Percentiles rank a stretch among this genome's conserved stretches.
Conservation (phyloP, 306 rosid species). For the Astragalus membranaceus region DNA sequence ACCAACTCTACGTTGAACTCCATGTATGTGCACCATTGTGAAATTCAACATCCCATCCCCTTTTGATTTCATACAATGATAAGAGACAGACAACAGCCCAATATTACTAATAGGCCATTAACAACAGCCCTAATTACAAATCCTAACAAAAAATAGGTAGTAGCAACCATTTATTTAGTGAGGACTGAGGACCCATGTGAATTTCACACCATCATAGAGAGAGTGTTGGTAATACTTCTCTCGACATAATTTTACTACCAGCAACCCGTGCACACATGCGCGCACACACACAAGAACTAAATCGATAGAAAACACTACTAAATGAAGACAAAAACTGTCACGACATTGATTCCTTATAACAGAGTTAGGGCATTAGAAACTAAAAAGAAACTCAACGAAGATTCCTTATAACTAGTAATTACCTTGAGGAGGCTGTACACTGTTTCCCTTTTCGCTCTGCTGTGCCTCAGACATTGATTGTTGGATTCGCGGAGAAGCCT, state of each 20-base stretch:
- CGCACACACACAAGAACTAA: background rate
- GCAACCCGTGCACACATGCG: background rate
- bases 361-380: background rate
- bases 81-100: too few relatives aligned
- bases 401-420: conserved; percentile 1
- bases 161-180: too few relatives aligned
- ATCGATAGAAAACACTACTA: background rate
- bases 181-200: too few relatives aligned
- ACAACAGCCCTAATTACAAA: too few relatives aligned
- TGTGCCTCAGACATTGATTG: conserved; percentile 58
- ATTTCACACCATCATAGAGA: too few relatives aligned
- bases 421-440: conserved; percentile 30
- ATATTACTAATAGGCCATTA: too few relatives aligned
- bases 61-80: too few relatives aligned
- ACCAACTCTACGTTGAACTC: background rate
- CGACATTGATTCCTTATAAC: too few relatives aligned
- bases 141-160: too few relatives aligned
- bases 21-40: background rate
- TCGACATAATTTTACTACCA: too few relatives aligned
- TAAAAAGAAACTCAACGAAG: background rate
- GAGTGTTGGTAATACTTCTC: too few relatives aligned
- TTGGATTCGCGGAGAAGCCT: conserved; percentile 70
- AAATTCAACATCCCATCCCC: too few relatives aligned
- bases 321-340: background rate
- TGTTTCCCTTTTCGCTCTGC: conserved; percentile 51